Base-by-base conservation (phyloP, 805 yeast species). In the Candida gorgasii region DNA sequence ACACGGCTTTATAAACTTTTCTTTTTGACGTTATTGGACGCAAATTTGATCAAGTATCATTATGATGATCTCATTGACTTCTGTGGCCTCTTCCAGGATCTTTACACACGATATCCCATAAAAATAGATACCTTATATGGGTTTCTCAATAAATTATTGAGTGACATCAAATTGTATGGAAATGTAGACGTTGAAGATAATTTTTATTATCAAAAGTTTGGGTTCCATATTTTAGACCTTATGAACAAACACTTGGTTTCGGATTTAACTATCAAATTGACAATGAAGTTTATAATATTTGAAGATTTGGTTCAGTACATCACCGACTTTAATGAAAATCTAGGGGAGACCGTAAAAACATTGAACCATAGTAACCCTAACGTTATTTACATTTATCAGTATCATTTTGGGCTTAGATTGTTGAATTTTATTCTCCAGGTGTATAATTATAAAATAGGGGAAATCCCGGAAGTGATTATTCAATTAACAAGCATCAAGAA, bases 11-110 rank as follows among this genome's bases (percentile, higher is more conserved):
- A 27, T 33, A 19, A 23, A 22, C 31, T 57, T 1, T 45, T 58
- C 29, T 36, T 53, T 24, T 42, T 45, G 12, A 43, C 55, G 1
- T 30, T 56, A 16, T 52, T 59, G 14, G 73, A 68, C 48, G 65
- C 53, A 42, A 61, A 61, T 46, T 45, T 57, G 24, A 58, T 57
- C 40, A 49, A 52, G 36, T n/a, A 40, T 20, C 56, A 38, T 17
- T 39, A 39, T 36, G 13, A 16, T 4, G 31, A 35, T 4, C 12
- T 46, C 5, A n/a, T 22, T 4, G 41, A 39, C 17, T 46, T 46
- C 28, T 24, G 41, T 15, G 20, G 13, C 12, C 14, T 42, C n/a
- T 31, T 42, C 18, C 20, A 15, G 4, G 8, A 7, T 12, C 3
- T 41, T 3, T 29, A 38, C 13, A 12, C 36, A 20, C 12, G 27